Base-by-base conservation (phyloP, 176 grass and related monocot genomes). In the Avena sativa region DNA sequence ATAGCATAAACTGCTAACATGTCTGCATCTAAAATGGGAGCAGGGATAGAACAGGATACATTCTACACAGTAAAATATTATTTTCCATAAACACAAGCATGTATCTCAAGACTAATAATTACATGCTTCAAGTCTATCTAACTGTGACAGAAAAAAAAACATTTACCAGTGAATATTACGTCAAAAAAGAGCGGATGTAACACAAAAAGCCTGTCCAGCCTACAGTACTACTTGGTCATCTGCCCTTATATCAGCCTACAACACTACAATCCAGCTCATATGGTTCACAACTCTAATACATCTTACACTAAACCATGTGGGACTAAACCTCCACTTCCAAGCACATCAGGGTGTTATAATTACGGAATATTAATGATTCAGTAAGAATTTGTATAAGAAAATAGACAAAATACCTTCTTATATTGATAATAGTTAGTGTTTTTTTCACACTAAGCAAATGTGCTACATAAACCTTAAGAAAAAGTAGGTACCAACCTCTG, bases 401-500 rank as follows among this genome's bases (percentile, higher is more conserved):
- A 25, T 56, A 32, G 36, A 79, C 6, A 66, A 32, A 55, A 9
- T 50, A 64, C 46, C 43, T 75, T 60, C 13, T 19, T 67, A 86
- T 1, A 60, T 36, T 5, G 1, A 74, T 13, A 23, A 21, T 61
- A 67, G 2, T 55, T 12, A 19, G 5, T 82, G 79, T 8, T 63
- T 79, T 78, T 78, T 62, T 56, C 25, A 49, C 13, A 75, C 46
- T 81, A 32, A 81, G 49, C 11, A 67, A 67, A 61, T 28, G 51
- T 7, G 46, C 12, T 56, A 72, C 13, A 79, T 25, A 83, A 79
- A 87, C 59, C 50, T 76, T 34, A 88, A 67, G 14, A 78, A 68
- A 55, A 83, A 66, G 10, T 63, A 47, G 40, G 12, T n/a, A 87
- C 72, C 11, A 76, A 98, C 95, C 93, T 97, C 60, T 94, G 92